phyloP scores from a whole-genome alignment of 768 basidiomycete species.

The Amanita phalloides region DNA sequence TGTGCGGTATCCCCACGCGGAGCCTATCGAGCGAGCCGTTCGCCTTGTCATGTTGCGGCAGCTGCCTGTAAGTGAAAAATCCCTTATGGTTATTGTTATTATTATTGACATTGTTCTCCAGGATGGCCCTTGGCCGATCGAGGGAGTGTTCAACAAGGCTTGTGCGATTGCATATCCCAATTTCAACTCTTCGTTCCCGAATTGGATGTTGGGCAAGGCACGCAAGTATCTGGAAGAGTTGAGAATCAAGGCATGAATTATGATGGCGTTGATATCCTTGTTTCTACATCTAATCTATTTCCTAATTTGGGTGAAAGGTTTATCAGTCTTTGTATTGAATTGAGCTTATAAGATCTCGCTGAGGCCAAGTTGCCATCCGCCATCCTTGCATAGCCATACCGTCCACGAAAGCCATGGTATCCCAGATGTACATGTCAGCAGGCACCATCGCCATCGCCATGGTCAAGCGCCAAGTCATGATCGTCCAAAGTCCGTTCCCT shows the following conservation, averaged over 20 bases:
- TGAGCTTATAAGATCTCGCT: too few relatives aligned
- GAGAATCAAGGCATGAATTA: constrained; percentile 8
- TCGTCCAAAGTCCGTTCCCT: constrained; percentile 49
- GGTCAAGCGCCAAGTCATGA: constrained; percentile 55
- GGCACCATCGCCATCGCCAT: constrained; percentile 60
- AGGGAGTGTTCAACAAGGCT: constrained; percentile 86
- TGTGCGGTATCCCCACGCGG: constrained; percentile 70
- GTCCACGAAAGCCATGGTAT: neutral
- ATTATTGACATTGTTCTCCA: constrained; percentile 14
- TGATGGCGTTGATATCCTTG: neutral
- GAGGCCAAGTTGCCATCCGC: too few relatives aligned
- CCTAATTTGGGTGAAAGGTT: too few relatives aligned
- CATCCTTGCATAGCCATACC: too few relatives aligned
- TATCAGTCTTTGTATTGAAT: too few relatives aligned
- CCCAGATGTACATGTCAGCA: constrained; percentile 25
- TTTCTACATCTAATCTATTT: too few relatives aligned
- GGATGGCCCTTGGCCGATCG: constrained; percentile 95
- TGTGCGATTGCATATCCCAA: constrained; percentile 82
- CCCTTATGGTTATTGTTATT: neutral
- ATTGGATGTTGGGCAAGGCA: constrained; percentile 92
- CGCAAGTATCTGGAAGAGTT: constrained; percentile 60
- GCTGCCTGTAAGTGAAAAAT: constrained; percentile 41
- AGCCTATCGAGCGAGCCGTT: constrained; percentile 72
- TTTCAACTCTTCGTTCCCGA: constrained; percentile 94
- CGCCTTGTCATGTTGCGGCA: constrained; percentile 86